phyloP scores from a whole-genome alignment of 1,139 yeast species.

The Geotrichum restrictum region DNA sequence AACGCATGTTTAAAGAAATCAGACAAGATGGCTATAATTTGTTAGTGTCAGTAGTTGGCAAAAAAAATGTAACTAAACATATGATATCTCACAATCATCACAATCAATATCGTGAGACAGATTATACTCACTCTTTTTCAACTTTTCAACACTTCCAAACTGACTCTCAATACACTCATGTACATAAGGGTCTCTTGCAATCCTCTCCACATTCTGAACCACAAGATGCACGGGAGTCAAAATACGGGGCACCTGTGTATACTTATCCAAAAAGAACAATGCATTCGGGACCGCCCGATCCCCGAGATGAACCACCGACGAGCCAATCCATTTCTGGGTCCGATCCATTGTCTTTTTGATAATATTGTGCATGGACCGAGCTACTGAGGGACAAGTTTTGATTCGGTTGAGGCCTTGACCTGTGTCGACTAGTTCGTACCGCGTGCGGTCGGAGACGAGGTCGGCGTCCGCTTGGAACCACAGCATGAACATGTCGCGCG shows the following conservation, averaged over 20 bases:
- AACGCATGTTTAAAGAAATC: constrained; percentile 74
- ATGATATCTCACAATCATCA: too few relatives aligned
- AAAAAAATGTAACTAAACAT: not conserved
- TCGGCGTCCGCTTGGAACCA: constrained; percentile 74
- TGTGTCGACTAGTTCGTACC: constrained; percentile 61
- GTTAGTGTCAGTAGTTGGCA: not conserved
- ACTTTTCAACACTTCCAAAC: constrained; percentile 50
- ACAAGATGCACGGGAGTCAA: constrained; percentile 63
- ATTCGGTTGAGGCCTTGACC: constrained; percentile 76
- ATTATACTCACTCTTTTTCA: constrained; percentile 43
- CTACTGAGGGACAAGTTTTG: constrained; percentile 62
- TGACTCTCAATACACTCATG: constrained; percentile 51
- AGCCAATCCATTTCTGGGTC: constrained; percentile 68
- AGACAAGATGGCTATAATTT: constrained; percentile 44
- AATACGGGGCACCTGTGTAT: constrained; percentile 69
- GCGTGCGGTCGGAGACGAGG: constrained; percentile 43
- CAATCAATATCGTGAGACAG: too few relatives aligned
- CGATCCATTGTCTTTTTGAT: constrained; percentile 56
- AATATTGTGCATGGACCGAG: constrained; percentile 64
- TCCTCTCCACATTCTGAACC: constrained; percentile 49
- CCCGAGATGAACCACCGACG: constrained; percentile 70
- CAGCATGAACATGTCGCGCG: constrained; percentile 65
- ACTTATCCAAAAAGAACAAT: constrained; percentile 66
- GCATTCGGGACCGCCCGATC: constrained; percentile 80
- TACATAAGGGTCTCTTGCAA: constrained; percentile 47